Base-by-base conservation (phyloP, 768 basidiomycete genomes). In the Tricholoma hemisulphureum region DNA sequence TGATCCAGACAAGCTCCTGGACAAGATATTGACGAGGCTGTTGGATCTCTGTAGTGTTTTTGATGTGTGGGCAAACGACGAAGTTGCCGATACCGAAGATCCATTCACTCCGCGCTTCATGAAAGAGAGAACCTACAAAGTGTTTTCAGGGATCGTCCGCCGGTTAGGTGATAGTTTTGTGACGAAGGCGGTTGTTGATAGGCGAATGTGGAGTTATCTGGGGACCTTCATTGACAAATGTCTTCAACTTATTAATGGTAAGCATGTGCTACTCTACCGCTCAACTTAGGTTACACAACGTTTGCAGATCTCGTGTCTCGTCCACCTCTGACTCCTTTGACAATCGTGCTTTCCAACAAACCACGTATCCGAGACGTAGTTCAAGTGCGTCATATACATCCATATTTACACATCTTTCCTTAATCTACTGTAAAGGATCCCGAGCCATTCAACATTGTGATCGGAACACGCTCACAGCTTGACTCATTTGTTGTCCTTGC, bases 31-130 rank as follows among this genome's bases (percentile, higher is more conserved):
- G 56, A 69, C 74, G 23, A 75, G 80, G 35, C 65, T 89, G 41
- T 65, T 88, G 10, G 77, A 78, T 35, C 75, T 90, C 28, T 83
- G 81, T 64, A 67, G 76, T 53, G 77, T 78, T 1, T 73, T 89
- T 32, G 86, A 87, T 59, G 68, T 78, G 29, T 91, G 89, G 85
- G 66, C 78, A 31, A 81, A 82, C 51, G 74, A 73, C n/a, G 73
- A 75, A 41, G 61, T 69, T n/a, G 63, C 59, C 21, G 69, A 77
- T 49, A 75, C 74, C 20, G 78, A 67, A 14, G 46, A 29, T n/a
- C 28, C 26, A 29, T 66, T 79, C 24, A 73, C 77, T 11, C 87
- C 89, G 0, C 66, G 65, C 4, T 69, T 73, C 2, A 68, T 91
- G 61, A 82, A 78, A 64, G 71, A 76, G 31, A 80, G 75, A 58